Evolutionary conservation across 1,284 basidiomycete genomes (phyloP).

Genomic region (Bondarzewia mesenterica): DNA sequence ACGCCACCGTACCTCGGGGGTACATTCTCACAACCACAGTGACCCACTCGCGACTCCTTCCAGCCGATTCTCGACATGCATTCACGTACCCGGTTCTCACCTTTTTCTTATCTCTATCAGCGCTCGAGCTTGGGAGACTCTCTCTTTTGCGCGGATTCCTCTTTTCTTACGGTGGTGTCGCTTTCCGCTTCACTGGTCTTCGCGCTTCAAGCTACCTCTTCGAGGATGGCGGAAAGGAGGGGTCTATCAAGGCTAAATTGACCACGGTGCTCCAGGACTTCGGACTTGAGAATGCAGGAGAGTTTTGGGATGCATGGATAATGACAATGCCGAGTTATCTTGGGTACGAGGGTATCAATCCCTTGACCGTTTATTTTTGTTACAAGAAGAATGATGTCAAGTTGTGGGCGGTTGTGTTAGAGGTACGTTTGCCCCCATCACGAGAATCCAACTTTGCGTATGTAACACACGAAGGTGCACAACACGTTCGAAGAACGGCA

Average conservation of each 20-base stretch:
- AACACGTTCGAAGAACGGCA: constrained; percentile 76
- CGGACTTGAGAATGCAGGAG: constrained; percentile 17
- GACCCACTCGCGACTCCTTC: constrained; percentile 52
- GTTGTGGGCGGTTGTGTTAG: constrained; percentile 50
- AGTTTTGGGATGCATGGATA: constrained; percentile 53
- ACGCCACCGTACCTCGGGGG: too few species aligned
- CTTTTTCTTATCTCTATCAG: constrained; percentile 50
- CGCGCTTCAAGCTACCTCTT: constrained; percentile 41
- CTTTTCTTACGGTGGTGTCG: constrained; percentile 42
- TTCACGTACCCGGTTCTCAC: constrained; percentile 64
- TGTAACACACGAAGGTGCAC: constrained; percentile 43
- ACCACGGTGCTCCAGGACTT: constrained; percentile 25
- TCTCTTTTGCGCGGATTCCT: constrained; percentile 43
- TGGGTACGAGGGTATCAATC: constrained; percentile 70
- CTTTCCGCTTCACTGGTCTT: constrained; percentile 39
- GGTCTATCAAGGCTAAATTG: constrained; percentile 33
- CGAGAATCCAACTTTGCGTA: not conserved
- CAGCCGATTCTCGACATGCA: constrained; percentile 39
- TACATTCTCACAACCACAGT: constrained; percentile 42
- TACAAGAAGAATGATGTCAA: constrained; percentile 36
- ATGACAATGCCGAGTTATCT: constrained; percentile 69
- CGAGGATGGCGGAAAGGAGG: constrained; percentile 11
- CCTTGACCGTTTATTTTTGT: constrained; percentile 67
- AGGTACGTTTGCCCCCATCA: constrained; percentile 27
- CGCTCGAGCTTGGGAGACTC: constrained; percentile 42